These are phyloP conservation scores for Raffaelea deltoideospora DNA, from an alignment of 2,329 filamentous ascomycete genomes.

Conservation along the genomic window DNA sequence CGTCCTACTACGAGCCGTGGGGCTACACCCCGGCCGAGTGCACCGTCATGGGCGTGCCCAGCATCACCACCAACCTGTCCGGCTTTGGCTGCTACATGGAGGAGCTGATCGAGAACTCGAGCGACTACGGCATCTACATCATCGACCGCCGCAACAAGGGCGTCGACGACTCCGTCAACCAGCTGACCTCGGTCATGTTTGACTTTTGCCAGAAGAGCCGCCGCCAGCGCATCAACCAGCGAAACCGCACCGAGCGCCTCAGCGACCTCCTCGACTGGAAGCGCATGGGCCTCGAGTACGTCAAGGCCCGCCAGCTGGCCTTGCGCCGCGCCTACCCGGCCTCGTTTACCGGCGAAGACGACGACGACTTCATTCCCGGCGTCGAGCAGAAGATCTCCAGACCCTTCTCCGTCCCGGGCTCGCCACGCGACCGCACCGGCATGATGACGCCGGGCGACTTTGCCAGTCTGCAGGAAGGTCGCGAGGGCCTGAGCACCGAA, in stretches of 20 bases:
- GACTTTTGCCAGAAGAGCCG: conserved; percentile 89
- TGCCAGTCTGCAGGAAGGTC: conserved; percentile 85
- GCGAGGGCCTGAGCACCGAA: conserved; percentile 84
- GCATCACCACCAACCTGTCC: conserved; percentile 94
- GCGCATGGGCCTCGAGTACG: conserved; percentile 98
- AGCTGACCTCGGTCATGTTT: conserved; percentile 82
- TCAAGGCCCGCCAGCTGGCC: conserved; percentile 89
- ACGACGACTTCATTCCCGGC: conserved; percentile 80
- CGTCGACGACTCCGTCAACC: conserved; percentile 93
- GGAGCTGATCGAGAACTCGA: conserved; percentile 93
- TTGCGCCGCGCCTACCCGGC: conserved; percentile 80
- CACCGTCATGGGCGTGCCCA: conserved; percentile 97
- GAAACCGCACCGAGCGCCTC: conserved; percentile 87
- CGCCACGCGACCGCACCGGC: conserved; percentile 74
- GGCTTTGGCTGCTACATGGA: conserved; percentile 99
- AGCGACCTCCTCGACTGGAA: conserved; percentile 98
- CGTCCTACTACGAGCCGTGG: conserved; percentile 99
- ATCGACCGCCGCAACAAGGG: conserved; percentile 91
- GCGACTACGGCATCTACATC: conserved; percentile 98
- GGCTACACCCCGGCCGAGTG: conserved; percentile 97
- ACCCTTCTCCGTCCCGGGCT: conserved; percentile 86
- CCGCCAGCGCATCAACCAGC: conserved; percentile 94
- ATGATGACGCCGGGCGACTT: conserved; percentile 99
- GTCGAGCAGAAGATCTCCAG: conserved; percentile 91
- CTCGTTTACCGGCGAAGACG: conserved; percentile 68